Evolutionary conservation across 352 stramenopile species (phyloP), one percentile per base, ranked within the genome.

Genomic region (Elongisporangium prolatum): DNA sequence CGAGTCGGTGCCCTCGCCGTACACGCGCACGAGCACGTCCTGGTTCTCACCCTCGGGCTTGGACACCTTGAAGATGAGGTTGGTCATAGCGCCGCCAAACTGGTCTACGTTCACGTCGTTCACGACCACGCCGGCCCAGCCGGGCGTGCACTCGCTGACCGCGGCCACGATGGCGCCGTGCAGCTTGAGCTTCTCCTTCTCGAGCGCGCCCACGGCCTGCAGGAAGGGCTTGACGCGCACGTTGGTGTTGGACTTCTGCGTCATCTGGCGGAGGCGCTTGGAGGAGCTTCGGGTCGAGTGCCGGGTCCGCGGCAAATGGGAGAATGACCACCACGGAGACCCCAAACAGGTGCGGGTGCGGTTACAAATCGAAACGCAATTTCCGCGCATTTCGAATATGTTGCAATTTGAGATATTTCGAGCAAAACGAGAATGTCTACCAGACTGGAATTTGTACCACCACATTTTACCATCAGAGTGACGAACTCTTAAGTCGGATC

Each of bases 21-120:
- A 95, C 59, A 95, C 76, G 50, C 85, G 85, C 54, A 95, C 70
- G 37, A 95, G 77, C 55, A 91, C 75, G 50, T 89, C 78, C 2
- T 56, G 37, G 50, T 91, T 75, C 48, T 89, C 67, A 47, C 80
- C 79, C 16, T 69, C 63, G 13, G 77, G 69, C 54, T 91, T 94
- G 59, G 83, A 84, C 37, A 90, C 80, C 11, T 74, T 70, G 60
- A 94, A 91, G 68, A 94, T 91, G 62, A 94, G 68, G 64, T 94
- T 94, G 17, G 85, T 93, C 85, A 93, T 93, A 18, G 85, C 85
- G 56, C 85, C 85, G 60, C 83, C 78, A 24, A 92, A 24, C 58
- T 88, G 74, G 48, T 85, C 66, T 49, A 92, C 69, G 63, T 86
- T 72, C 20, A 92, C 72, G 56, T 77, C 69, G 56, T 87, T 68